Evolutionary conservation across 108 stramenopile genomes (phyloP), one percentile per base, ranked within the genome.

Genomic region (Aurantiochytrium sp.): DNA sequence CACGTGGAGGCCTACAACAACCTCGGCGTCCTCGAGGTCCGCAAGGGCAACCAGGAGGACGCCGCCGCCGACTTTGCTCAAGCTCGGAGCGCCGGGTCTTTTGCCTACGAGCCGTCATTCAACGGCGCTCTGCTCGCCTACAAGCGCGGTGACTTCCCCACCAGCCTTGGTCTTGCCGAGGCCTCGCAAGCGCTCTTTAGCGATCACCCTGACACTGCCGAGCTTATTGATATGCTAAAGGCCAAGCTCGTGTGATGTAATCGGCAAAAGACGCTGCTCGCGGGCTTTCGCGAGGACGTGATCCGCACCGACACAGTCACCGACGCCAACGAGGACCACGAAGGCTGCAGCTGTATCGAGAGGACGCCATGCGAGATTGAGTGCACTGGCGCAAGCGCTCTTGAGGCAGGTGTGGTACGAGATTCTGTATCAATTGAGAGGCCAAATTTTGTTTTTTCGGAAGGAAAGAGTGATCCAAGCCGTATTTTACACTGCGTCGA

Each of bases 11-110:
- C 88, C 42, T 86, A 85, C 85, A 89, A 87, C 55, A 94, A 94
- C 53, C 89, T 94, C 4, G 94, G 91, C 24, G 91, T 93, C 2
- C 91, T 94, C 15, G 92, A 93, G 86, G 55, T 93, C 24, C 68
- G 92, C 36, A 89, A 91, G 39, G 89, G 90, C 65, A 92, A 93
- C 85, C 32, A 48, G 0, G 92, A 93, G 55, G 65, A 85, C 4
- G 94, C 93, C 4, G 85, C 69, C 19, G 45, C 91, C 0, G 27
- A 55, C 55, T 87, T 93, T 37, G 42, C 52, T 32, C 54, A 4
- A 36, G 92, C 93, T 12, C 54, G 88, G 37, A 52, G 34, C 3
- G 48, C 87, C 4, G 92, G 90, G 24, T 91, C 91, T 3, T 89
- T 88, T 34, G 68, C 92, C 31, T 93, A 90, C 37, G 92, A 93